A percentile compares a stretch with the other conserved stretches of the same genome.
Evolutionary conservation across 768 basidiomycete genomes (phyloP).

Genomic region (Pisolithus orientalis): DNA sequence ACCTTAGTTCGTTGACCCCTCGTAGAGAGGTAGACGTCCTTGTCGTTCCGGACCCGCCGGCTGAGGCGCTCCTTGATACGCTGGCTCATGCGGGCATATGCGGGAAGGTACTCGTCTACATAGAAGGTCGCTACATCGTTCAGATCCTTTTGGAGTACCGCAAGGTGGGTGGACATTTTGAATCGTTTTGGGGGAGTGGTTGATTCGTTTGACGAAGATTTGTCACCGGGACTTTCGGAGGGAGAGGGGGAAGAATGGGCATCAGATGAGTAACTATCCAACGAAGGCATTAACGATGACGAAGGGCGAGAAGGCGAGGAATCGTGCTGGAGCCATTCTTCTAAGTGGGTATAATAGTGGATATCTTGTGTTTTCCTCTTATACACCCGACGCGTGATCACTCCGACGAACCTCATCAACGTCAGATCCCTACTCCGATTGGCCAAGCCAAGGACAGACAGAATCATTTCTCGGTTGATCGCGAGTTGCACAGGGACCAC

Average conservation of each 20-base stretch:
- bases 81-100: slow-evolving; percentile 46
- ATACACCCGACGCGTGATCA: slow-evolving; percentile 40
- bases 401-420: slow-evolving; percentile 54
- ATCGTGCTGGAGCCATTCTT: slow-evolving; percentile 15
- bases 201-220: slow-evolving; percentile 15
- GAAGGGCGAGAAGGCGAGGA: not conserved
- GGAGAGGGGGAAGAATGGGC: not conserved
- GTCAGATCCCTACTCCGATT: slow-evolving; percentile 55
- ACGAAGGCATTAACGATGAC: slow-evolving; percentile 15
- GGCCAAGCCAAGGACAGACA: slow-evolving; percentile 51
- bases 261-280: slow-evolving; percentile 10
- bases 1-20: slow-evolving; percentile 28
- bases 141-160: slow-evolving; percentile 50
- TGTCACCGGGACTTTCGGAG: slow-evolving; percentile 18
- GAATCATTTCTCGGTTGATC: slow-evolving; percentile 48
- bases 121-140: slow-evolving; percentile 42
- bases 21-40: slow-evolving; percentile 48
- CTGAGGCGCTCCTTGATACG: slow-evolving; percentile 73
- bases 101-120: slow-evolving; percentile 29
- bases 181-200: slow-evolving; percentile 29
- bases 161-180: slow-evolving; percentile 49
- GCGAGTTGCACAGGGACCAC: slow-evolving; percentile 47
- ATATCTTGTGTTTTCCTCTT: slow-evolving; percentile 45
- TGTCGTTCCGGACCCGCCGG: slow-evolving; percentile 63
- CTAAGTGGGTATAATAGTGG: slow-evolving; percentile 33